Conservation (phyloP, 495 filamentous ascomycete genomes). For the Elaphomyces granulatus region DNA sequence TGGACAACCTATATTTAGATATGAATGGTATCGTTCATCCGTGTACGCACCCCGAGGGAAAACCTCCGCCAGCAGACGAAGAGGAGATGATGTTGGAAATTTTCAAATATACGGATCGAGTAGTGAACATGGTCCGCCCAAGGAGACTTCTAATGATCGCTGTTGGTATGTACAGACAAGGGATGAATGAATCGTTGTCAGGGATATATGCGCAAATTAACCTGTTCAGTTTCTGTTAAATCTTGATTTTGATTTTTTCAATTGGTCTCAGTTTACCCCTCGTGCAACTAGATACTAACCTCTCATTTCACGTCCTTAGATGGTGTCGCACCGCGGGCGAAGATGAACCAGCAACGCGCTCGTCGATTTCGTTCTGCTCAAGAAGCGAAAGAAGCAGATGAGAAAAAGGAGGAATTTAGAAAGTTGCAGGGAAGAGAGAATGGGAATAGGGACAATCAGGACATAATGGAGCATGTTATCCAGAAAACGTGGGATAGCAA, state of each 20-base stretch:
- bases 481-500: conserved; percentile 98
- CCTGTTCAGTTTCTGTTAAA: too few relatives aligned
- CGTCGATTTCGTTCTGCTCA: conserved; percentile 84
- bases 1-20: conserved; percentile 95
- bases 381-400: conserved; percentile 87
- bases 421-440: conserved; percentile 62
- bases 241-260: background rate
- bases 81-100: conserved; percentile 99
- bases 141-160: conserved; percentile 95
- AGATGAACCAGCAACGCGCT: conserved; percentile 95
- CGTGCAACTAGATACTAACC: conserved; percentile 16
- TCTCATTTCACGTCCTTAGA: conserved; percentile 36
- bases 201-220: too few relatives aligned
- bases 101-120: conserved; percentile 93
- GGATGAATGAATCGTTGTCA: too few relatives aligned
- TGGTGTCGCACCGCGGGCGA: conserved; percentile 84
- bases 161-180: conserved; percentile 69
- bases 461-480: conserved; percentile 45
- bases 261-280: too few relatives aligned
- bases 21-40: conserved; percentile 99
- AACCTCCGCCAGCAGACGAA: conserved; percentile 77
- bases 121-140: conserved; percentile 95
- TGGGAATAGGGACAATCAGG: conserved; percentile 38
- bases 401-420: conserved; percentile 73
- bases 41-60: conserved; percentile 94